Evolutionary conservation across 352 stramenopile species (phyloP).

Genomic region (Pythium monospermum): DNA sequence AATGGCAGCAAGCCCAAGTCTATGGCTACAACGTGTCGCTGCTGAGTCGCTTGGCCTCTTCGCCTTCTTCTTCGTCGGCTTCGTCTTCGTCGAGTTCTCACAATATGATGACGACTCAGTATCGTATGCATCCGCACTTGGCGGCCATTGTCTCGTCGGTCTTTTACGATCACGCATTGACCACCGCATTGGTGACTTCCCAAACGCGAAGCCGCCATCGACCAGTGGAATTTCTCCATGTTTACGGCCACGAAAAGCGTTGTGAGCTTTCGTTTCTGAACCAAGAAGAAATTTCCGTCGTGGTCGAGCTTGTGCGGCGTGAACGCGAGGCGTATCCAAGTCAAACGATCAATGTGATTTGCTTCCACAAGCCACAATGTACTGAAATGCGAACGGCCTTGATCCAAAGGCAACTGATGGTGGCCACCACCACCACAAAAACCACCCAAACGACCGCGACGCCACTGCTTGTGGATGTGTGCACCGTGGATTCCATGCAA

Average conservation of each 20-base stretch:
- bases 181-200: background rate
- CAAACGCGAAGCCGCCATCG: background rate
- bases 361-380: conserved; percentile 6
- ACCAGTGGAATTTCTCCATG: background rate
- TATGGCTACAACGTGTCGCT: background rate
- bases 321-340: background rate
- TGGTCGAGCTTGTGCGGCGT: background rate
- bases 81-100: no score
- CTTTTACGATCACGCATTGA: background rate
- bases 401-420: background rate
- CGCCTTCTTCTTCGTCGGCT: no score
- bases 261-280: background rate
- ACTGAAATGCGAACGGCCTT: background rate
- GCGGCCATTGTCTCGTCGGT: background rate
- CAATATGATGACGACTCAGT: conserved; percentile 4
- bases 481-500: conserved; percentile 4
- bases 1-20: background rate
- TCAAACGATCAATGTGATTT: background rate
- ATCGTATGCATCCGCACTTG: background rate
- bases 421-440: no score
- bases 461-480: no score
- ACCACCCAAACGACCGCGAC: no score
- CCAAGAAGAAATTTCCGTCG: background rate
- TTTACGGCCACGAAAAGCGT: background rate
- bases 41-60: background rate